Conservation (phyloP, 2,329 filamentous ascomycete species). For the Ophiostoma sp. region DNA sequence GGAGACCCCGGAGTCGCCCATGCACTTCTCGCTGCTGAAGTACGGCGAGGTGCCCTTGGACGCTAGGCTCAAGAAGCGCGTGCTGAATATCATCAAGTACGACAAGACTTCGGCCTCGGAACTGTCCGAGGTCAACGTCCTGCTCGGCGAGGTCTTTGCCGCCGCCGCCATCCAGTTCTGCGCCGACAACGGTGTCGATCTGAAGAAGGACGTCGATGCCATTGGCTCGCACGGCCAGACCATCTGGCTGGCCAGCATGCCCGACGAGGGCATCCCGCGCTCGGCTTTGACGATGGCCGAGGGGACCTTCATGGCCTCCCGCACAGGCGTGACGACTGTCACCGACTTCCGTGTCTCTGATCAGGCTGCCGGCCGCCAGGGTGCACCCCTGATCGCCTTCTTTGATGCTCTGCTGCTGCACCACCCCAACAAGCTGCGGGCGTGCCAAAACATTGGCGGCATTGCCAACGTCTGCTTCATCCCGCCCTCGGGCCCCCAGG, state of each 20-base stretch:
- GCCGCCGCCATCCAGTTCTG: slow-evolving; percentile 53
- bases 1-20: slow-evolving; percentile 49
- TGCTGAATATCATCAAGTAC: slow-evolving; percentile 58
- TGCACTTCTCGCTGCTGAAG: slow-evolving; percentile 59
- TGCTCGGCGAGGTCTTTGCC: slow-evolving; percentile 58
- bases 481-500: slow-evolving; percentile 45
- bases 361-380: slow-evolving; percentile 56
- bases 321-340: slow-evolving; percentile 59
- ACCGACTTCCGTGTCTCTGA: slow-evolving; percentile 60
- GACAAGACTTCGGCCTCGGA: slow-evolving; percentile 55
- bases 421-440: slow-evolving; percentile 57
- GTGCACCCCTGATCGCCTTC: slow-evolving; percentile 57
- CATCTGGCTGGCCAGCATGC: slow-evolving; percentile 58
- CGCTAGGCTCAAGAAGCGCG: slow-evolving; percentile 53
- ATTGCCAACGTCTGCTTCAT: slow-evolving; percentile 64
- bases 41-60: slow-evolving; percentile 59
- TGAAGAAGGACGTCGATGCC: slow-evolving; percentile 51
- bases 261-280: slow-evolving; percentile 46
- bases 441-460: slow-evolving; percentile 62
- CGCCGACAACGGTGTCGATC: slow-evolving; percentile 43
- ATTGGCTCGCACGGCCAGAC: slow-evolving; percentile 61
- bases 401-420: slow-evolving; percentile 58
- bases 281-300: slow-evolving; percentile 59
- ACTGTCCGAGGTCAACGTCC: slow-evolving; percentile 57
- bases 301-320: slow-evolving; percentile 53